Percentiles rank a stretch among this genome's conserved stretches.
Conservation (phyloP, 2,329 filamentous ascomycete species). For the Ophiostoma piceae region DNA sequence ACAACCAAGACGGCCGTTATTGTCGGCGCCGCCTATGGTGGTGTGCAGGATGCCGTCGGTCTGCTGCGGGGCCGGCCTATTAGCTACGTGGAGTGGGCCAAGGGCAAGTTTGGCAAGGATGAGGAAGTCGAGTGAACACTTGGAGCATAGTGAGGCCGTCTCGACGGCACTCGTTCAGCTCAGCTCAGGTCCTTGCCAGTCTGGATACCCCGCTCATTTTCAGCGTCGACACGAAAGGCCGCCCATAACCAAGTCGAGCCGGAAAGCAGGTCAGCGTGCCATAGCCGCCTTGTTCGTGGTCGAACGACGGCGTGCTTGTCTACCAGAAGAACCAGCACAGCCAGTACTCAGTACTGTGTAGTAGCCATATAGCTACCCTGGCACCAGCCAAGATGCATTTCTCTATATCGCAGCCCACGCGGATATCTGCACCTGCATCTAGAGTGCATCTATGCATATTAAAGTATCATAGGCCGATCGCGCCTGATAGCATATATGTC, state of each 20-base stretch:
- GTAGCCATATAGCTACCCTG: neutral
- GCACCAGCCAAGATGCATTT: neutral
- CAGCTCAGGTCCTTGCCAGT: neutral
- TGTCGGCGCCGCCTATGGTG: constrained; percentile 73
- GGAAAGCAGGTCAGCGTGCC: neutral
- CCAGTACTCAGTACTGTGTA: neutral
- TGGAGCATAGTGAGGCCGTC: neutral
- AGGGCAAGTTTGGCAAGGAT: constrained; percentile 27
- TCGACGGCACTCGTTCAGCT: neutral
- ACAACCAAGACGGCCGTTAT: constrained; percentile 76
- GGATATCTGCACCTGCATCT: constrained; percentile 1
- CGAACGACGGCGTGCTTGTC: neutral
- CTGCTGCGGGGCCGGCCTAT: constrained; percentile 65
- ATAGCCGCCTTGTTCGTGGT: neutral
- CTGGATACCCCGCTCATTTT: too few species aligned
- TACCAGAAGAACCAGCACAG: neutral
- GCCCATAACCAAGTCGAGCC: neutral
- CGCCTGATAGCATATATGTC: neutral
- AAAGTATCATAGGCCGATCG: neutral
- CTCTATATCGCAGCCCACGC: neutral
- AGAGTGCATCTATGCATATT: neutral
- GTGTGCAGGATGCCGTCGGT: constrained; percentile 70
- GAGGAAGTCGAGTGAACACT: neutral
- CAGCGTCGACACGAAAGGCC: neutral
- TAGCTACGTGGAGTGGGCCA: constrained; percentile 66